Evolutionary conservation across 108 stramenopile genomes (phyloP).

Genomic region (Fragilariopsis cylindrus): DNA sequence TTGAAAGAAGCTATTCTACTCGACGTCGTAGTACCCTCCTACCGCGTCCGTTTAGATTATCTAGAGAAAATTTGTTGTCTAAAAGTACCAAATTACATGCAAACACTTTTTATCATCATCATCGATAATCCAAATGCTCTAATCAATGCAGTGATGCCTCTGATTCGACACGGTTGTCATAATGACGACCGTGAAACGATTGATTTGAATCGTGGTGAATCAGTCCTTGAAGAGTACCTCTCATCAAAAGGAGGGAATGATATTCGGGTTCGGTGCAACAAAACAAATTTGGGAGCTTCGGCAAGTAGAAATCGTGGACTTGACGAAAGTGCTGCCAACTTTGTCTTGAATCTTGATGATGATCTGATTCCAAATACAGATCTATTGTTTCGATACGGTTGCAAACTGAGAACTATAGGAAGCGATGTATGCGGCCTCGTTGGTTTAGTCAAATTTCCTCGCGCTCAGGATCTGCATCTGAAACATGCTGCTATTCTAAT

Average conservation of each 20-base stretch:
- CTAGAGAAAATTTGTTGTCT: slow-evolving; percentile 40
- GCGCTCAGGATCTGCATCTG: slow-evolving; percentile 29
- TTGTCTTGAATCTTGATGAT: too few relatives aligned
- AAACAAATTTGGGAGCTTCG: too few relatives aligned
- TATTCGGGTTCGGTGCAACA: too few relatives aligned
- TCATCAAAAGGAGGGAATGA: too few relatives aligned
- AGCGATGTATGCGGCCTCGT: slow-evolving; percentile 30
- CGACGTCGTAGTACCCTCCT: slow-evolving; percentile 65
- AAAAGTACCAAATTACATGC: slow-evolving; percentile 25
- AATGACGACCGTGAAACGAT: too few relatives aligned
- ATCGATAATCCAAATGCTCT: slow-evolving; percentile 39
- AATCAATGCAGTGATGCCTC: too few relatives aligned
- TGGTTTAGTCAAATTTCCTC: slow-evolving; percentile 52
- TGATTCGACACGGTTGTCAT: too few relatives aligned
- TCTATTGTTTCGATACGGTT: slow-evolving; percentile 36
- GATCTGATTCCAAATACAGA: too few relatives aligned
- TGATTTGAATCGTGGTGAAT: too few relatives aligned
- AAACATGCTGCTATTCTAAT: slow-evolving; percentile 52
- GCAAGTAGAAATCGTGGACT: too few relatives aligned
- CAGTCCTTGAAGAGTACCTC: too few relatives aligned
- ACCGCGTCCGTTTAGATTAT: slow-evolving; percentile 39
- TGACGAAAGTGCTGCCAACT: too few relatives aligned
- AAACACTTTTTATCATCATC: slow-evolving; percentile 45
- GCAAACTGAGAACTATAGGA: slow-evolving; percentile 35
- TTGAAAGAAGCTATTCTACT: slow-evolving; percentile 26